Percentiles rank a stretch among this genome's conserved stretches.
Conservation (phyloP, 2,329 filamentous ascomycete species). For the Fusarium euwallaceae region DNA sequence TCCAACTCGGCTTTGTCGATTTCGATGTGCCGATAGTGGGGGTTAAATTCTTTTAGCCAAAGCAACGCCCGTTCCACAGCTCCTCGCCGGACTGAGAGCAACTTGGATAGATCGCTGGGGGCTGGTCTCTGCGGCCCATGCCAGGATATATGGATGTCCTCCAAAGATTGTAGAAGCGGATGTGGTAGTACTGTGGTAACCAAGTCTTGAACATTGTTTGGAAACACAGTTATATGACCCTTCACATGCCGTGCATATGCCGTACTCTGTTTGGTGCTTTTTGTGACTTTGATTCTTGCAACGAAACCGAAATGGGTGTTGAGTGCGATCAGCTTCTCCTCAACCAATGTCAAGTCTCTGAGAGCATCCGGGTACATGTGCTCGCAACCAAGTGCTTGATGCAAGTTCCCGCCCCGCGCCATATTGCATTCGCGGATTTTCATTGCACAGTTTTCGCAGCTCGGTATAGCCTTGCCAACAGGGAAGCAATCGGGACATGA, state of each 20-base stretch:
- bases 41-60: slow-evolving; percentile 16
- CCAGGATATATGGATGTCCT: slow-evolving; percentile 17
- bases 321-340: slow-evolving; percentile 9
- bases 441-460: background rate
- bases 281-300: background rate
- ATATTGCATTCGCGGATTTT: background rate
- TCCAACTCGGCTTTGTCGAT: slow-evolving; percentile 10
- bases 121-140: slow-evolving; percentile 11
- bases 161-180: slow-evolving; percentile 7
- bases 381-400: slow-evolving; percentile 13
- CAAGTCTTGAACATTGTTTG: slow-evolving; percentile 12
- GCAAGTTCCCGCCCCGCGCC: background rate
- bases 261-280: background rate
- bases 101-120: slow-evolving; percentile 10
- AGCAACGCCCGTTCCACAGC: background rate
- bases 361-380: slow-evolving; percentile 9
- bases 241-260: background rate
- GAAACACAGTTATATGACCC: slow-evolving; percentile 13
- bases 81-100: slow-evolving; percentile 2
- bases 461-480: background rate
- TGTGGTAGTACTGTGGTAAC: slow-evolving; percentile 10
- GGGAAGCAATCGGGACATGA: background rate
- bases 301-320: slow-evolving; percentile 11
- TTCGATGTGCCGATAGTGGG: slow-evolving; percentile 7
- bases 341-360: slow-evolving; percentile 5